Conservation (phyloP, 202 grass and related monocot species). For the Sporobolus alterniflorus region DNA sequence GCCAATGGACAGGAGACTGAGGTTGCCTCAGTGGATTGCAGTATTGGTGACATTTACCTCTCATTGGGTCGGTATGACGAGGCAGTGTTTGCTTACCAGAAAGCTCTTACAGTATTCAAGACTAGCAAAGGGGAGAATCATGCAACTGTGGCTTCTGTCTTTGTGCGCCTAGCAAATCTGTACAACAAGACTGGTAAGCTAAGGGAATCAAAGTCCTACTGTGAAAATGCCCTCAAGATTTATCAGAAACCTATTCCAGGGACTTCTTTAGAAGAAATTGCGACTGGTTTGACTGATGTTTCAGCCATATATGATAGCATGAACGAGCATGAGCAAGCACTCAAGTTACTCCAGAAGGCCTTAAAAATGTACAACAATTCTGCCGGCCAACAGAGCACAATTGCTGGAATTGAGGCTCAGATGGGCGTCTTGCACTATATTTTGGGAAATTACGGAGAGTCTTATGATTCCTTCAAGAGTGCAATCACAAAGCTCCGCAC, state of each 20-base stretch:
- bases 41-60: slow-evolving; percentile 98
- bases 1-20: slow-evolving; percentile 90
- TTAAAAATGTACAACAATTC: slow-evolving; percentile 95
- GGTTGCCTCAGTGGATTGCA: slow-evolving; percentile 94
- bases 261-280: slow-evolving; percentile 95
- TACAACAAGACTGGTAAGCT: slow-evolving; percentile 97
- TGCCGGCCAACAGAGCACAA: slow-evolving; percentile 87
- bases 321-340: slow-evolving; percentile 97
- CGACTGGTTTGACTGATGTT: slow-evolving; percentile 89
- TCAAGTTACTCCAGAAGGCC: slow-evolving; percentile 98
- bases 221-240: slow-evolving; percentile 97
- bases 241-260: slow-evolving; percentile 97
- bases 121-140: slow-evolving; percentile 96
- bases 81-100: slow-evolving; percentile 95
- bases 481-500: slow-evolving; percentile 87
- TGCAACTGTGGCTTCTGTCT: slow-evolving; percentile 91
- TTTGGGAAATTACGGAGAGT: slow-evolving; percentile 74
- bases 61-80: slow-evolving; percentile 92
- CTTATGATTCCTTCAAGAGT: slow-evolving; percentile 91
- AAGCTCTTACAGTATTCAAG: slow-evolving; percentile 94
- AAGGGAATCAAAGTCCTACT: slow-evolving; percentile 93
- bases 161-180: slow-evolving; percentile 91
- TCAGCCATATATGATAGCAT: slow-evolving; percentile 98
- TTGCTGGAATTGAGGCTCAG: slow-evolving; percentile 96
- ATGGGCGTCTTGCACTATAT: slow-evolving; percentile 97